These are phyloP conservation scores for Pleomassaria siparia DNA, from an alignment of 2,329 filamentous ascomycete genomes.

Conservation along the genomic window DNA sequence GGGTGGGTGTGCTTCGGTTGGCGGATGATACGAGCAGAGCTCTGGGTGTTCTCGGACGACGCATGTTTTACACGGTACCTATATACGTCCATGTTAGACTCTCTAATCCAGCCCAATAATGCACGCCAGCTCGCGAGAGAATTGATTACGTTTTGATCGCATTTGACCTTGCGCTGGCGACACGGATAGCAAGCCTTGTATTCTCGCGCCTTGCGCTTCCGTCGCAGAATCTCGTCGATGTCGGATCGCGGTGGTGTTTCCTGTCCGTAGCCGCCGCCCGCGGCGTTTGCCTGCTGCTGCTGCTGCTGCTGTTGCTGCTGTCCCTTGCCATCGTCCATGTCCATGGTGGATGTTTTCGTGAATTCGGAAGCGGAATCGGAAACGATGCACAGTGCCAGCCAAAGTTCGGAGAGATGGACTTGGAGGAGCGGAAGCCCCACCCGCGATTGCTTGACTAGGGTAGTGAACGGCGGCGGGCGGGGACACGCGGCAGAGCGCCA, in stretches of 20 bases:
- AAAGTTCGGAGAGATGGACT: too few relatives aligned
- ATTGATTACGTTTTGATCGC: too few relatives aligned
- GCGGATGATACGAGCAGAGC: constrained; percentile 48
- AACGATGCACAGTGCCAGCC: too few relatives aligned
- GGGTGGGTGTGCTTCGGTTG: constrained; percentile 43
- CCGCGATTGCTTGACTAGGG: constrained; percentile 3
- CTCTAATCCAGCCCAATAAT: too few relatives aligned
- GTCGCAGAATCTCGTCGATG: constrained; percentile 52
- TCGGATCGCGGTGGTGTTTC: constrained; percentile 47
- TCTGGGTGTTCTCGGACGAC: constrained; percentile 55
- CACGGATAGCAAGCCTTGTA: constrained; percentile 57
- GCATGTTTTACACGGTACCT: constrained; percentile 53
- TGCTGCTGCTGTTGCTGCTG: too few relatives aligned
- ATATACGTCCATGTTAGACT: too few relatives aligned
- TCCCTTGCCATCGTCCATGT: constrained; percentile 33
- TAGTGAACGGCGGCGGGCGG: background rate
- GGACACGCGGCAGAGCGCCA: background rate
- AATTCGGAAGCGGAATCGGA: background rate
- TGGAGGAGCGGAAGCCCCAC: constrained; percentile 10
- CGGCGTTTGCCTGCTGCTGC: constrained; percentile 18
- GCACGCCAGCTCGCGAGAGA: too few relatives aligned
- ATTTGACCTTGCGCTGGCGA: constrained; percentile 50
- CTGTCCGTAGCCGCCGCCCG: constrained; percentile 18
- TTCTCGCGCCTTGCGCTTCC: constrained; percentile 54
- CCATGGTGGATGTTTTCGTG: constrained; percentile 9